These are phyloP conservation scores for Parathielavia appendiculata DNA, from an alignment of 495 filamentous ascomycete genomes.

Conservation along the genomic window DNA sequence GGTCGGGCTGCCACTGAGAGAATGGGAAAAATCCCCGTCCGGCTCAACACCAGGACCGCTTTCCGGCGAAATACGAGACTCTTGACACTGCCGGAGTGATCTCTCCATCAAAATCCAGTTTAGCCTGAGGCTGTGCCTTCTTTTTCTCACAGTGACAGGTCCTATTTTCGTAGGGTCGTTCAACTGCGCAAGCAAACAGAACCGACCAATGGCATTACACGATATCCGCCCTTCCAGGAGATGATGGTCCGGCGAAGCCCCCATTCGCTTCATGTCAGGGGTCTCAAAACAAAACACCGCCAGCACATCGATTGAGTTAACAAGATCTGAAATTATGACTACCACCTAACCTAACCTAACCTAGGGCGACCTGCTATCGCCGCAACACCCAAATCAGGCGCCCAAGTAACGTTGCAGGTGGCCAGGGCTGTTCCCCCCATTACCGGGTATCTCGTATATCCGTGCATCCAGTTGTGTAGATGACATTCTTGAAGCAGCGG, in stretches of 20 bases:
- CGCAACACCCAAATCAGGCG: not conserved
- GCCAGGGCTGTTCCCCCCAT: not conserved
- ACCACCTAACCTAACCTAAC: conserved; percentile 8
- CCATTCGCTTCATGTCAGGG: not conserved
- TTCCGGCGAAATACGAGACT: too few relatives aligned
- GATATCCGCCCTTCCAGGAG: not conserved
- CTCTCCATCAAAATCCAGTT: too few relatives aligned
- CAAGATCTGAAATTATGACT: conserved; percentile 13
- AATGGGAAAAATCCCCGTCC: too few relatives aligned
- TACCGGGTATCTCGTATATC: conserved; percentile 9
- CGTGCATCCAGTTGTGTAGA: not conserved
- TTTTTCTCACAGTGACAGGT: too few relatives aligned
- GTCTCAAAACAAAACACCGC: too few relatives aligned
- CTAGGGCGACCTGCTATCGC: too few relatives aligned
- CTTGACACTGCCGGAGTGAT: too few relatives aligned
- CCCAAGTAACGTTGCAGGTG: not conserved
- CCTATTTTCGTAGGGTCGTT: too few relatives aligned
- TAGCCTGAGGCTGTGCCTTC: too few relatives aligned
- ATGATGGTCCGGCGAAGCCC: not conserved
- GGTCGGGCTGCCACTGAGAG: too few relatives aligned
- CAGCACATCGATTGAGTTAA: too few relatives aligned
- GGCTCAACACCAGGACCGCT: too few relatives aligned
- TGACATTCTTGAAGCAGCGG: not conserved
- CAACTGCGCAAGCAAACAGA: conserved; percentile 1
- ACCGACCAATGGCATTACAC: conserved; percentile 3